Percentiles rank a stretch among this genome's conserved stretches.
Evolutionary conservation across 2,329 filamentous ascomycete genomes (phyloP).

Genomic region (Epichloe scottii): DNA sequence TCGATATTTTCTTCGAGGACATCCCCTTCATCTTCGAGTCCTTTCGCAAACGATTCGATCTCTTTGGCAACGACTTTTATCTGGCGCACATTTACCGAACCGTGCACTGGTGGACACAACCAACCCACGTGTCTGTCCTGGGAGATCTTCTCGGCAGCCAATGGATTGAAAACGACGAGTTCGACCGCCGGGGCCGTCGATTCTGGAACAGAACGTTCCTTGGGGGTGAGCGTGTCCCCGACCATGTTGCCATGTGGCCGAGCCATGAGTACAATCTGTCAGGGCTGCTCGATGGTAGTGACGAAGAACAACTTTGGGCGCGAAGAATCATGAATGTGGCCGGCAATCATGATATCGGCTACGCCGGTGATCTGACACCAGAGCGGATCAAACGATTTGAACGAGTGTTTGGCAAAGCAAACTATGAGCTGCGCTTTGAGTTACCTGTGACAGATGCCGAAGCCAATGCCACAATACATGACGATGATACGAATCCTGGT

Average conservation of each 20-base stretch:
- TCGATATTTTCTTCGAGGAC: slow-evolving; percentile 55
- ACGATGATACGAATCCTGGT: slow-evolving; percentile 29
- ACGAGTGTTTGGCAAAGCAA: slow-evolving; percentile 69
- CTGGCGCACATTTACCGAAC: slow-evolving; percentile 84
- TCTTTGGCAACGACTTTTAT: slow-evolving; percentile 90
- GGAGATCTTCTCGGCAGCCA: slow-evolving; percentile 90
- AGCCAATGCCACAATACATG: slow-evolving; percentile 27
- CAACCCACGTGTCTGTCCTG: slow-evolving; percentile 78
- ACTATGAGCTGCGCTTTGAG: slow-evolving; percentile 76
- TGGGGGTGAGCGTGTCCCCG: slow-evolving; percentile 51
- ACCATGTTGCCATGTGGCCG: slow-evolving; percentile 39
- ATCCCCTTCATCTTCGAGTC: slow-evolving; percentile 53
- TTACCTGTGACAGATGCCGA: slow-evolving; percentile 33
- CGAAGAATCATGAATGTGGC: slow-evolving; percentile 74
- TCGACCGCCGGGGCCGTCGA: slow-evolving; percentile 55
- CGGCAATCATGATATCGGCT: slow-evolving; percentile 94
- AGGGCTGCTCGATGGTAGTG: slow-evolving; percentile 32
- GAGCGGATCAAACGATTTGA: slow-evolving; percentile 72
- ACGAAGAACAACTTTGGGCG: slow-evolving; percentile 48
- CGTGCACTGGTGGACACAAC: slow-evolving; percentile 69
- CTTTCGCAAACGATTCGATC: slow-evolving; percentile 68
- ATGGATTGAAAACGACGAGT: slow-evolving; percentile 83
- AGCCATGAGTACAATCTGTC: slow-evolving; percentile 35
- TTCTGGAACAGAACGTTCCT: slow-evolving; percentile 75
- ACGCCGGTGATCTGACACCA: slow-evolving; percentile 79